Base-by-base conservation (phyloP, 2,329 filamentous ascomycete genomes). In the Rhynchosporium secalis region DNA sequence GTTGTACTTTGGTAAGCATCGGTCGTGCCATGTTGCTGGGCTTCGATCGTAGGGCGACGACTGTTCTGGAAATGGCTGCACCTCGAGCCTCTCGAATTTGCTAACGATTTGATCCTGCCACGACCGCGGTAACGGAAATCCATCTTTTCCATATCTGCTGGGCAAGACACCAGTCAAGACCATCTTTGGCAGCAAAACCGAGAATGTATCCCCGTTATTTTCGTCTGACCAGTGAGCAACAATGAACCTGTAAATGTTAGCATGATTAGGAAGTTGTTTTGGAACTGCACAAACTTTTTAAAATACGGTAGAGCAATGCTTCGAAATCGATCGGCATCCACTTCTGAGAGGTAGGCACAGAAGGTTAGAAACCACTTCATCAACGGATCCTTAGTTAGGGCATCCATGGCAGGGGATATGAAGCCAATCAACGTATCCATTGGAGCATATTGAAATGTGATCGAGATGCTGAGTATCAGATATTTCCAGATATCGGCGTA, bases 341-440 rank as follows among this genome's bases (percentile, higher is more conserved):
- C 79, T 59, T 91, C 84, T 0, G 91, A 88, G 68, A 95, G 87
- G 58, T 91, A 87, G 13, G 88, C 88, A 75, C 92, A 97, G 75
- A 98, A 96, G 0, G 87, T 83, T 48, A 98, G 82, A 74, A 96
- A 98, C 79, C 87, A 88, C 57, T 77, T 77, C 71, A 88, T 84
- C 70, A 93, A 82, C 0, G 82, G 81, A 49, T 89, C 85, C 57
- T 83, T 83, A 3, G 84, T 86, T 54, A 96, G 77, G 3, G 79
- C 78, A 40, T 88, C 85, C 72, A 85, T 83, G 51, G 96, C 80
- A 3, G 84, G 76, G 15, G 84, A 82, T 61, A 93, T 83, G 43
- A 85, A 83, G 0, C 90, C 85, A 47, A 96, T 86, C 41, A 96
- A 78, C 6, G 88, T 83, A 69, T 96, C 91, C 73, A 96, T 86